Evolutionary conservation across 2,329 filamentous ascomycete genomes (phyloP).

Genomic region (Fusarium incarnatum): DNA sequence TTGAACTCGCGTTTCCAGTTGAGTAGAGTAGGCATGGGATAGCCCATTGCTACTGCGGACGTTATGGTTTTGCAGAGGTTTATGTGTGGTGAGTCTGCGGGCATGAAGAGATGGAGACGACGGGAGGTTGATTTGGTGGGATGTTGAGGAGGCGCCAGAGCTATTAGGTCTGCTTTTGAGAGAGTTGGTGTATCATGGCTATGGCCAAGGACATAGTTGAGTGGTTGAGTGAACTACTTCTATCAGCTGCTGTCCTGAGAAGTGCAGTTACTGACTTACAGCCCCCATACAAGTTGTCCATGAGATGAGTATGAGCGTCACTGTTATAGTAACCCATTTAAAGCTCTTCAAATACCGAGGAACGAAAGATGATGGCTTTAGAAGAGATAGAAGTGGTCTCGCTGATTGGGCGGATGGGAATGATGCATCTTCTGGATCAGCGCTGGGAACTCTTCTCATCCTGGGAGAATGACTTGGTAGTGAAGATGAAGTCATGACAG

Average conservation of each 20-base stretch:
- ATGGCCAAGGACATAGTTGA: not conserved
- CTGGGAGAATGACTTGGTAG: slow-evolving; percentile 19
- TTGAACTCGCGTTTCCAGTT: slow-evolving; percentile 56
- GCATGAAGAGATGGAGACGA: slow-evolving; percentile 54
- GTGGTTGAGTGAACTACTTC: slow-evolving; percentile 22
- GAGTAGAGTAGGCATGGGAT: slow-evolving; percentile 52
- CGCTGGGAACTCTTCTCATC: slow-evolving; percentile 24
- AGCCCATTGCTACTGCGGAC: slow-evolving; percentile 54
- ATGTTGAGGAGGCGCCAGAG: slow-evolving; percentile 17
- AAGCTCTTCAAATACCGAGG: slow-evolving; percentile 9
- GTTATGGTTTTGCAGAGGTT: slow-evolving; percentile 56
- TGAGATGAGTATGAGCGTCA: slow-evolving; percentile 13
- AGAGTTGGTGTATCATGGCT: not conserved
- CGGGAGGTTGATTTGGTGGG: slow-evolving; percentile 22
- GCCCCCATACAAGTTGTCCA: slow-evolving; percentile 14
- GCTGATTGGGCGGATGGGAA: slow-evolving; percentile 18
- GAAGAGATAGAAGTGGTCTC: not conserved
- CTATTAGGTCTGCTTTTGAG: slow-evolving; percentile 17
- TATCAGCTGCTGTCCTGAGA: not conserved
- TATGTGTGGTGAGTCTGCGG: slow-evolving; percentile 52
- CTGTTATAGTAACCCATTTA: slow-evolving; percentile 3
- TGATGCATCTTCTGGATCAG: slow-evolving; percentile 27
- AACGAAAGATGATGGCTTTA: not conserved
- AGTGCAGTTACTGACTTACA: not conserved
- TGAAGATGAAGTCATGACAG: slow-evolving; percentile 34